Evolutionary conservation across 2,329 filamentous ascomycete genomes (phyloP).

Genomic region (Cladosporium sp.): DNA sequence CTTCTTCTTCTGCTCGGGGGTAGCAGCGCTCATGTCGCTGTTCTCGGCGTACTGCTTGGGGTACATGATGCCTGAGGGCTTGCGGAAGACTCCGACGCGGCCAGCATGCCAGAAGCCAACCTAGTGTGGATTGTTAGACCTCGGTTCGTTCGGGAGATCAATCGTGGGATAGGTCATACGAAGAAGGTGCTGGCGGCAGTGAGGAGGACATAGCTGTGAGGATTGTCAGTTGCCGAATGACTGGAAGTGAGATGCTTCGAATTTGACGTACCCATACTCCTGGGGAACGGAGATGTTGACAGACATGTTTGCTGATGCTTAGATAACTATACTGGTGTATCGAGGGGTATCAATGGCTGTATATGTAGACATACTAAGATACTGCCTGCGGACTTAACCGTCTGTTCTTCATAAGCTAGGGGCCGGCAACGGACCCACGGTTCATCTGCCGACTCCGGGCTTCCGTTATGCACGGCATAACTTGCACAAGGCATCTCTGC

Average conservation of each 20-base stretch:
- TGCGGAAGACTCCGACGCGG: conserved; percentile 43
- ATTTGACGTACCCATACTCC: conserved; percentile 41
- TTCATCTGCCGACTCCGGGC: too few relatives aligned
- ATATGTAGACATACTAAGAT: too few relatives aligned
- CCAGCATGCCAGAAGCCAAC: conserved; percentile 47
- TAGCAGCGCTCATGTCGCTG: conserved; percentile 43
- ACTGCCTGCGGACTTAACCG: too few relatives aligned
- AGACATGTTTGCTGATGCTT: conserved; percentile 4
- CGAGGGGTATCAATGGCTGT: too few relatives aligned
- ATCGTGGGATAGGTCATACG: conserved; percentile 14
- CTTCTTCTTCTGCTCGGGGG: conserved; percentile 35
- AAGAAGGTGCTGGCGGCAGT: conserved; percentile 50
- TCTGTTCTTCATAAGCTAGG: too few relatives aligned
- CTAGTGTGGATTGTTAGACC: conserved; percentile 13
- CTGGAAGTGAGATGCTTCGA: neutral
- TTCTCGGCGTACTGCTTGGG: conserved; percentile 54
- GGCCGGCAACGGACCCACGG: too few relatives aligned
- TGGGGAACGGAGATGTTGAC: conserved; percentile 31
- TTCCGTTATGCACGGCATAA: too few relatives aligned
- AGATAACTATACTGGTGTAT: neutral
- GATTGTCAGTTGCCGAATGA: conserved; percentile 11
- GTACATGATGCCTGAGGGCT: conserved; percentile 48
- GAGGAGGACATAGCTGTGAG: conserved; percentile 48
- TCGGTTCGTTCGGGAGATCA: neutral
- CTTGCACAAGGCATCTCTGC: too few relatives aligned